phyloP scores from a whole-genome alignment of 257 asterid genomes.

The Ehretia macrophylla region DNA sequence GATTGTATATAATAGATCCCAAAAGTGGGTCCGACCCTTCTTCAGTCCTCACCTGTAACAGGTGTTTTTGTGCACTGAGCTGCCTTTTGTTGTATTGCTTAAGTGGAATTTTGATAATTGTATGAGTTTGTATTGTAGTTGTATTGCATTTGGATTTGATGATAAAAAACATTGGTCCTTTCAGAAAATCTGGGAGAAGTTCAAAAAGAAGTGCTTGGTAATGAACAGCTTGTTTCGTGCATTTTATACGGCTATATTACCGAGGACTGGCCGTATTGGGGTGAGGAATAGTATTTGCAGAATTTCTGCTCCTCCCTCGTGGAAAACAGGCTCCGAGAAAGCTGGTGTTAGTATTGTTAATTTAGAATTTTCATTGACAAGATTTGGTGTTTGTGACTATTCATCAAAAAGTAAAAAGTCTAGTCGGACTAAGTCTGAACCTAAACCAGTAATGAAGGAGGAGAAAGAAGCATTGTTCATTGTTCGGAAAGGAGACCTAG shows the following conservation, averaged over 20 bases:
- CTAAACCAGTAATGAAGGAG: conserved; percentile 59
- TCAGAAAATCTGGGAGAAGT: conserved; percentile 37
- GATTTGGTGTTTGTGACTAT: conserved; percentile 41
- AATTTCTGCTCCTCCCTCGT: conserved; percentile 28
- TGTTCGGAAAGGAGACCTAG: conserved; percentile 85
- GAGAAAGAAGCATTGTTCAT: conserved; percentile 89
- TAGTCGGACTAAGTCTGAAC: conserved; percentile 28
- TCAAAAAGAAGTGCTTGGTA: conserved; percentile 32
- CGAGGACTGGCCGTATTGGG: conserved; percentile 33
- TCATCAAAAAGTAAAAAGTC: conserved; percentile 40
- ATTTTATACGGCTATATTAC: conserved; percentile 38
- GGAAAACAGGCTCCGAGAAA: conserved; percentile 33
- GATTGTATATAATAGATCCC: too few species aligned
- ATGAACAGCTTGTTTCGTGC: conserved; percentile 73
- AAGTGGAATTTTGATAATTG: too few species aligned
- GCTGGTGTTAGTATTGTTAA: conserved; percentile 38
- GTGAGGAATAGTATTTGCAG: conserved; percentile 35
- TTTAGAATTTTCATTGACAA: conserved; percentile 26
- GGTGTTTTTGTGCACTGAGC: too few species aligned
- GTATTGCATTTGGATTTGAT: background rate
- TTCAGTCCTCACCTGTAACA: too few species aligned
- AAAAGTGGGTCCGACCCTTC: too few species aligned
- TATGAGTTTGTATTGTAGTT: too few species aligned
- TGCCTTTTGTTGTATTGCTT: too few species aligned
- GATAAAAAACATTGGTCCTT: conserved; percentile 6